Evolutionary conservation across 495 filamentous ascomycete genomes (phyloP).

Genomic region (Aspergillus baeticus): DNA sequence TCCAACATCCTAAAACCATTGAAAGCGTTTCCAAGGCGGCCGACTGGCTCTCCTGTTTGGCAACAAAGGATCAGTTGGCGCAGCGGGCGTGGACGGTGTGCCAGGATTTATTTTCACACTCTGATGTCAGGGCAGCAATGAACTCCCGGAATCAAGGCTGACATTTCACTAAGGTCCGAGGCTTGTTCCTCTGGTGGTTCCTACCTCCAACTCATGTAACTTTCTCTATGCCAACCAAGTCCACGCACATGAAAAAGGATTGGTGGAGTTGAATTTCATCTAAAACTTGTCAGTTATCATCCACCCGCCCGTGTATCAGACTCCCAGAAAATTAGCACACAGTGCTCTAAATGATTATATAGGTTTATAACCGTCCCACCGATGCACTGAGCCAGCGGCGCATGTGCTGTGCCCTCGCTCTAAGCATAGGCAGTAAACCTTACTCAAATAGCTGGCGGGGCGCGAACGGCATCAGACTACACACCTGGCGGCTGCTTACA

Average conservation of each 20-base stretch:
- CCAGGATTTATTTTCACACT: slow-evolving; percentile 19
- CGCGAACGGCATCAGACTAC: too few relatives aligned
- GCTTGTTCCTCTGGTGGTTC: background rate
- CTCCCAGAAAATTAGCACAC: background rate
- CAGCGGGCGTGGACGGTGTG: slow-evolving; percentile 47
- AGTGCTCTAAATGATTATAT: background rate
- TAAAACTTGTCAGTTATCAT: slow-evolving; percentile 3
- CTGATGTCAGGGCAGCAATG: slow-evolving; percentile 4
- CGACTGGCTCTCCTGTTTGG: slow-evolving; percentile 44
- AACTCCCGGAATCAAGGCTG: background rate
- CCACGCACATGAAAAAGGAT: background rate
- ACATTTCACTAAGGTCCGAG: background rate
- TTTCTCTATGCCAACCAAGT: background rate
- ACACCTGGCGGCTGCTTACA: too few relatives aligned
- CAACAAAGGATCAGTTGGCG: slow-evolving; percentile 38
- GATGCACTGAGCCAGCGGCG: background rate
- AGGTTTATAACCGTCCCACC: background rate
- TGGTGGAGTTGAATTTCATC: background rate
- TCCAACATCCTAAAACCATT: slow-evolving; percentile 34
- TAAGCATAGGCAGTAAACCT: background rate
- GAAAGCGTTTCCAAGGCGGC: slow-evolving; percentile 41
- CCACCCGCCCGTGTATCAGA: background rate
- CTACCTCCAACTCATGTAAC: slow-evolving; percentile 3
- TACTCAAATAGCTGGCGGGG: background rate
- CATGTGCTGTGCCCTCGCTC: too few relatives aligned